A percentile compares a stretch with the other conserved stretches of the same genome.
Conservation (phyloP, 148 eudicot species). For the Spergularia bocconei region DNA sequence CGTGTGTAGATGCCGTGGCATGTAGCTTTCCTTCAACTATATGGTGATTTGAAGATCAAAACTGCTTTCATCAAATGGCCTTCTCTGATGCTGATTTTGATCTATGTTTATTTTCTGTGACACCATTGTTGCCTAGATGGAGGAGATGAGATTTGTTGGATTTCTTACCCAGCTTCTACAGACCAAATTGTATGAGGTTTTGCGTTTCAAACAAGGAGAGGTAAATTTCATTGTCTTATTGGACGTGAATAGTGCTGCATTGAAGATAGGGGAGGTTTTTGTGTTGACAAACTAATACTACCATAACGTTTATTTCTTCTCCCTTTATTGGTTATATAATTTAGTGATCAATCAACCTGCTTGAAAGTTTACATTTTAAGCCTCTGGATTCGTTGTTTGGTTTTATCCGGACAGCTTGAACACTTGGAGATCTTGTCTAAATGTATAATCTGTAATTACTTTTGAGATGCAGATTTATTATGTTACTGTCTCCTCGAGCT, state of each 20-base stretch:
- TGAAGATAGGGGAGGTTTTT: background rate
- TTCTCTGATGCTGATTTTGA: background rate
- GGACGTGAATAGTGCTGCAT: background rate
- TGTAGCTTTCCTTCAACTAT: background rate
- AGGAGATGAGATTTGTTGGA: constrained; percentile 51
- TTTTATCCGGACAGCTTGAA: too few species aligned
- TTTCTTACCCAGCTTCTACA: constrained; percentile 64
- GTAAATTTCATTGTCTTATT: constrained; percentile 23
- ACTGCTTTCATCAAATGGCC: background rate
- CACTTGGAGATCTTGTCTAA: too few species aligned
- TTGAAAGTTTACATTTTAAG: too few species aligned
- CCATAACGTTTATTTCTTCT: too few species aligned
- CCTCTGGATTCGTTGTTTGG: background rate
- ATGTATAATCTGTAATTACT: background rate
- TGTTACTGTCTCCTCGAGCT: constrained; percentile 55
- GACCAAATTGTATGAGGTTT: constrained; percentile 60
- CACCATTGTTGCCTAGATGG: constrained; percentile 38
- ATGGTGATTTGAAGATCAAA: background rate
- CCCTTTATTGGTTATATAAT: too few species aligned
- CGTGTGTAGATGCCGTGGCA: too few species aligned
- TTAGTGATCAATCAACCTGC: too few species aligned
- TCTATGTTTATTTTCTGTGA: background rate
- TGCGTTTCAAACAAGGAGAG: constrained; percentile 73
- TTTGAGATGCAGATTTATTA: constrained; percentile 45
- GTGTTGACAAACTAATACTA: too few species aligned